Evolutionary conservation across 805 yeast genomes (phyloP), one percentile per base, ranked within the genome.

Genomic region (Kodamaea leandrae): DNA sequence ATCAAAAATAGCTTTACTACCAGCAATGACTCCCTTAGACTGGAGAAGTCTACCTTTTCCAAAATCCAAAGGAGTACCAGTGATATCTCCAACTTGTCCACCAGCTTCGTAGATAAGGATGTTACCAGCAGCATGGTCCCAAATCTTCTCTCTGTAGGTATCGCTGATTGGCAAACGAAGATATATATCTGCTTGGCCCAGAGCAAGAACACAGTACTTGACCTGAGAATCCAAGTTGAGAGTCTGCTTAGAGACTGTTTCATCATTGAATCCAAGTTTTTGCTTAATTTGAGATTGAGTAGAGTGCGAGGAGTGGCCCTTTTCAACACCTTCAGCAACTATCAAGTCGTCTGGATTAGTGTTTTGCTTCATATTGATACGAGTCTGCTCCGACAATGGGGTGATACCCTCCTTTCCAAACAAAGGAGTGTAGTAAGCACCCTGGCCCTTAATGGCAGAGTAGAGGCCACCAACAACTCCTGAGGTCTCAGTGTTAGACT

Each of bases 101-200:
- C 97, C 97, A 52, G 95, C 85, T 62, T 95, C 99, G 25, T 76
- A 72, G 34, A 95, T 82, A 46, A 93, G 74, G 10, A 91, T 72
- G 54, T 85, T 83, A 3, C 99, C 99, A 2, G 97, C 95, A 14
- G 98, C 98, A 61, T 93, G 99, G 64, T 93, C 99, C 98, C 99
- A 93, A 45, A 93, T 89, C 64, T 93, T 93, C 60, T 93, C 99
- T 53, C 86, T 76, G 60, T 90, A 93, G 2, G 76, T 64, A 38
- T 79, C 71, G 49, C 75, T 80, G 34, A 82, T 78, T 10, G 99
- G 99, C 44, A 95, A 66, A 51, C 99, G 81, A 46, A 93, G 70
- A 54, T 95, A 93, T 10, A 93, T 76, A 53, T 93, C 97, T 3
- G 96, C 98, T 42, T 84, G 83, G 25, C 99, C 99, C 47, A 83